Conservation (phyloP, 2,329 filamentous ascomycete genomes). For the Ophiosphaerella korrae region DNA sequence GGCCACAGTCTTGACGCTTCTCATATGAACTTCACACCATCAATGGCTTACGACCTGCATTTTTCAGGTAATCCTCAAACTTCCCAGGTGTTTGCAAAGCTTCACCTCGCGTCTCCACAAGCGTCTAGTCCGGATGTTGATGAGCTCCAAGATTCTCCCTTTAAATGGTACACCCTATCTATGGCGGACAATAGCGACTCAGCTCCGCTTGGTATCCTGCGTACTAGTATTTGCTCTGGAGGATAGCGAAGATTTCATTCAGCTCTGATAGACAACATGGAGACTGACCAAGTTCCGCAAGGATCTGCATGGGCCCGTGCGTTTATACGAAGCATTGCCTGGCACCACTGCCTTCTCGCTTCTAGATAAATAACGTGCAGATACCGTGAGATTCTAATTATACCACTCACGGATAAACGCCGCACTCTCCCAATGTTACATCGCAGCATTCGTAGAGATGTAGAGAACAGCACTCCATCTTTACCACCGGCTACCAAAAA, state of each 20-base stretch:
- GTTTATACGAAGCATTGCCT: background rate
- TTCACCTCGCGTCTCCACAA: background rate
- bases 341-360: background rate
- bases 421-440: conserved; percentile 4
- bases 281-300: background rate
- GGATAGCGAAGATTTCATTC: background rate
- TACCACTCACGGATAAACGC: background rate
- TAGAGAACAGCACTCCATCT: background rate
- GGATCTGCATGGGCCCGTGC: conserved; percentile 5
- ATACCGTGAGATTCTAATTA: conserved; percentile 4
- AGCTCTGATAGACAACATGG: too few species aligned
- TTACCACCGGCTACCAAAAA: background rate
- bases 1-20: background rate
- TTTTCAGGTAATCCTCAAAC: background rate
- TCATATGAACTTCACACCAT: conserved; percentile 1
- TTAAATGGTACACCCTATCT: background rate
- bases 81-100: background rate
- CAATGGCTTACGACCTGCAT: background rate
- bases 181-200: background rate
- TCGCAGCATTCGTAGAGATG: background rate
- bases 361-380: conserved; percentile 6
- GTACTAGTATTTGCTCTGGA: background rate
- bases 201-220: background rate
- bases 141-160: background rate
- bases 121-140: too few species aligned